Base-by-base conservation (phyloP, 2,329 filamentous ascomycete genomes). In the Cordyceps sp. region DNA sequence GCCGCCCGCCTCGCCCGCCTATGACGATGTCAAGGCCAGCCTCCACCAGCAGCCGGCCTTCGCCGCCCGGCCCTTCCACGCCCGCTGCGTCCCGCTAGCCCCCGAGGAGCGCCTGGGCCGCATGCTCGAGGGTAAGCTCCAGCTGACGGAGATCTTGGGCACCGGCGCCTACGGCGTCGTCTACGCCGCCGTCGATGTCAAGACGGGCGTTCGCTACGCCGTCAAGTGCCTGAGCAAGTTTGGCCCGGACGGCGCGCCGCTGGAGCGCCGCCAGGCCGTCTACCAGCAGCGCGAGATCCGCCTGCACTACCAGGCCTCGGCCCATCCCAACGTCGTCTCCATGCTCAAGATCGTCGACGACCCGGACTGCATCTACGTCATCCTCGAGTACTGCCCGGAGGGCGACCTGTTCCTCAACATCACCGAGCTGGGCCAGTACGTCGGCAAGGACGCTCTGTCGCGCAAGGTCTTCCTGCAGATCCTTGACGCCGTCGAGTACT, bases 361-460 rank as follows among this genome's bases (percentile, higher is more conserved):
- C 47, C 66, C 72, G 38, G 85, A 94, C 55, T 94, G 85, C 67
- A 92, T 86, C 41, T 96, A 84, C 58, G 88, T 96, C 46, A 80
- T 98, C 42, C 70, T 98, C 53, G 90, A 98, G 57, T 96, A 86
- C 57, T 96, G 88, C 61, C 84, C 85, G 6, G 90, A 96, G 55
- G 90, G 90, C 49, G 90, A 98, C 54, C 61, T 98, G 41, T 98
- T 98, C 60, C 79, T 81, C 54, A 94, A 92, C 61, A 98, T 98
- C 59, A 96, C 90, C 39, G 88, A 96, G 58, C 74, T 81, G 48
- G 82, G 85, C 52, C 82, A 83, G 54, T 98, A 93, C 55, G 77
- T 93, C 46, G 82, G 83, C 58, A 86, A 93, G 62, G 88, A 96
- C 62, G 69, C 73, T 47, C 69, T 93, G 52, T 81, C 80, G 65